Percentiles rank a stretch among this genome's conserved stretches.
Evolutionary conservation across 257 asterid species (phyloP).

Genomic region (Rubia yunnanensis): DNA sequence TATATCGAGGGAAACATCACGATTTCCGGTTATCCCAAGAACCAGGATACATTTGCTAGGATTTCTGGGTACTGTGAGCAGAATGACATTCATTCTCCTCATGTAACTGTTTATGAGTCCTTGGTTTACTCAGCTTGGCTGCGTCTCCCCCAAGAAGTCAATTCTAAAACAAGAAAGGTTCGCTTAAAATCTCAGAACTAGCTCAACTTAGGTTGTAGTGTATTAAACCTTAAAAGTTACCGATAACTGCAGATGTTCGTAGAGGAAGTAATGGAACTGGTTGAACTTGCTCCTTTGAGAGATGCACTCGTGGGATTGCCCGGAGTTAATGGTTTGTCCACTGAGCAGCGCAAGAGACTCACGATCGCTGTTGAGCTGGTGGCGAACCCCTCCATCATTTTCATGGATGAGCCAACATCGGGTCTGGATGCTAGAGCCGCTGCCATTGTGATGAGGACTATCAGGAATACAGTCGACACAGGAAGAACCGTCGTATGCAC

Average conservation of each 20-base stretch:
- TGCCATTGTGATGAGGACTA: slow-evolving; percentile 82
- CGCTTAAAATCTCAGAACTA: neutral
- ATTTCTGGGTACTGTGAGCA: slow-evolving; percentile 82
- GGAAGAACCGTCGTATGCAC: slow-evolving; percentile 85
- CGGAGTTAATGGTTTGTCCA: slow-evolving; percentile 63
- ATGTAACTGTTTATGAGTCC: slow-evolving; percentile 61
- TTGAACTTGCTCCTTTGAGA: slow-evolving; percentile 50
- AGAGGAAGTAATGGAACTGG: slow-evolving; percentile 77
- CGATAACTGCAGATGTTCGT: slow-evolving; percentile 44
- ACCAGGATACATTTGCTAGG: slow-evolving; percentile 63
- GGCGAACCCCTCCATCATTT: slow-evolving; percentile 74
- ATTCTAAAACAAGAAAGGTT: slow-evolving; percentile 38
- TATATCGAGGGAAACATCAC: slow-evolving; percentile 55
- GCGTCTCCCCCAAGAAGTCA: slow-evolving; percentile 47
- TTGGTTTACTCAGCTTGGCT: slow-evolving; percentile 71
- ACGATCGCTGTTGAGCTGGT: slow-evolving; percentile 79
- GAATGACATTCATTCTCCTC: slow-evolving; percentile 74
- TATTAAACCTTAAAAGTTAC: neutral
- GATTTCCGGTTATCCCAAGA: slow-evolving; percentile 65
- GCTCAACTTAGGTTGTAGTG: neutral
- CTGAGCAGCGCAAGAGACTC: slow-evolving; percentile 74
- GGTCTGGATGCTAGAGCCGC: slow-evolving; percentile 84
- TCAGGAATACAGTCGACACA: slow-evolving; percentile 68
- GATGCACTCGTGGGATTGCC: slow-evolving; percentile 62
- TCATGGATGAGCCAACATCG: slow-evolving; percentile 86